Percentiles rank a stretch among this genome's conserved stretches.
Evolutionary conservation across 257 asterid species (phyloP).

Genomic region (Gynochthodes officinalis): DNA sequence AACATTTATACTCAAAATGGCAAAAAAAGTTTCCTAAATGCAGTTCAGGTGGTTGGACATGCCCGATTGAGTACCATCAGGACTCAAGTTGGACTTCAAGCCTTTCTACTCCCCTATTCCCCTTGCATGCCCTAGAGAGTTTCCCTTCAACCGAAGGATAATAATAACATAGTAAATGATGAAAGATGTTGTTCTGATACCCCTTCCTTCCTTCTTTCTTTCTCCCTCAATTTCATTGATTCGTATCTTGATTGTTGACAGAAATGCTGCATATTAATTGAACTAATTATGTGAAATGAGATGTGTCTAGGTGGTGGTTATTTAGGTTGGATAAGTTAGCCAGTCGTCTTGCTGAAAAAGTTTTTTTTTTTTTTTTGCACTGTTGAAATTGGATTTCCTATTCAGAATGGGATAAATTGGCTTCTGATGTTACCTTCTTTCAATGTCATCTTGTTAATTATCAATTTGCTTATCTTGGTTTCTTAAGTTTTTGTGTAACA

Average conservation of each 20-base stretch:
- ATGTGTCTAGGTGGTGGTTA: neutral
- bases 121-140: neutral
- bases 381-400: neutral
- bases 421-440: neutral
- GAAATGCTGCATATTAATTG: neutral
- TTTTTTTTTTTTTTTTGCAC: neutral
- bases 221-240: neutral
- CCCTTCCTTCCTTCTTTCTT: neutral
- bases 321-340: neutral
- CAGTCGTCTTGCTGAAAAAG: neutral
- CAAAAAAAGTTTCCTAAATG: neutral
- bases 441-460: neutral
- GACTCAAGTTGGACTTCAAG: neutral
- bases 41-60: neutral
- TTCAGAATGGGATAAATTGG: neutral
- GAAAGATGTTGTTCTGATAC: neutral
- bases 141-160: neutral
- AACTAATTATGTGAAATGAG: neutral
- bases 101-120: neutral
- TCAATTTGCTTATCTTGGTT: neutral
- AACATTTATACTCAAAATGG: neutral
- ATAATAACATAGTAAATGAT: too few relatives aligned
- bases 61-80: neutral
- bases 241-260: neutral
- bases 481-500: conserved; percentile 1